A percentile compares a stretch with the other conserved stretches of the same genome.
Conservation (phyloP, 2,329 filamentous ascomycete genomes). For the Allantophomopsis lycopodina region DNA sequence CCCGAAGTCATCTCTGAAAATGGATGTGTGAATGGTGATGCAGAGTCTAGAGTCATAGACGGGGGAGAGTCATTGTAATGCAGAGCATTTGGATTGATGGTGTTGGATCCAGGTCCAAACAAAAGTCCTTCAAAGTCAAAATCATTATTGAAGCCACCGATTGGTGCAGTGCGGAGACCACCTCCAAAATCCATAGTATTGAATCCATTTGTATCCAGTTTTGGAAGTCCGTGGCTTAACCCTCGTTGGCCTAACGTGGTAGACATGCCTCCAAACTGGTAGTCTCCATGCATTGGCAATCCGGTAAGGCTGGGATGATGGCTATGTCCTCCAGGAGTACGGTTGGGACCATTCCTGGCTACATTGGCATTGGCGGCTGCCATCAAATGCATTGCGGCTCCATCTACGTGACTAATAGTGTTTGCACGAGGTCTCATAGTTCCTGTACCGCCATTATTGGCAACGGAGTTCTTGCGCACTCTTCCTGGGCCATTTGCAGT, state of each 20-base stretch:
- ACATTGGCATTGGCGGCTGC: slow-evolving; percentile 38
- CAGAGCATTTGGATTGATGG: slow-evolving; percentile 59
- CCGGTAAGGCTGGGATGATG: slow-evolving; percentile 66
- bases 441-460: slow-evolving; percentile 35
- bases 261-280: slow-evolving; percentile 63
- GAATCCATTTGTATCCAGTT: slow-evolving; percentile 68
- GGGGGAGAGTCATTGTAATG: slow-evolving; percentile 75
- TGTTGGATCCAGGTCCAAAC: slow-evolving; percentile 56
- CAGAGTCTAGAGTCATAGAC: slow-evolving; percentile 46
- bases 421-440: slow-evolving; percentile 82
- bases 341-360: slow-evolving; percentile 31
- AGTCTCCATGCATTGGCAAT: slow-evolving; percentile 44
- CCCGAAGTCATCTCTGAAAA: slow-evolving; percentile 43
- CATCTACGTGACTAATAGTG: slow-evolving; percentile 89
- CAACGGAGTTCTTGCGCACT: slow-evolving; percentile 87
- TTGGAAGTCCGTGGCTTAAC: slow-evolving; percentile 56
- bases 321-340: slow-evolving; percentile 32
- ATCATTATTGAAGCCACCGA: slow-evolving; percentile 48
- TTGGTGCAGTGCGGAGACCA: slow-evolving; percentile 68
- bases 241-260: slow-evolving; percentile 52
- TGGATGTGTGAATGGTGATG: slow-evolving; percentile 42
- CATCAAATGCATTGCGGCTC: slow-evolving; percentile 59
- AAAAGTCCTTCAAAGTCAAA: slow-evolving; percentile 59
- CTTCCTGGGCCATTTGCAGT: slow-evolving; percentile 53
- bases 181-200: slow-evolving; percentile 48